These are phyloP conservation scores for Phytopythium aichiense DNA, from an alignment of 352 stramenopile genomes.

Conservation along the genomic window DNA sequence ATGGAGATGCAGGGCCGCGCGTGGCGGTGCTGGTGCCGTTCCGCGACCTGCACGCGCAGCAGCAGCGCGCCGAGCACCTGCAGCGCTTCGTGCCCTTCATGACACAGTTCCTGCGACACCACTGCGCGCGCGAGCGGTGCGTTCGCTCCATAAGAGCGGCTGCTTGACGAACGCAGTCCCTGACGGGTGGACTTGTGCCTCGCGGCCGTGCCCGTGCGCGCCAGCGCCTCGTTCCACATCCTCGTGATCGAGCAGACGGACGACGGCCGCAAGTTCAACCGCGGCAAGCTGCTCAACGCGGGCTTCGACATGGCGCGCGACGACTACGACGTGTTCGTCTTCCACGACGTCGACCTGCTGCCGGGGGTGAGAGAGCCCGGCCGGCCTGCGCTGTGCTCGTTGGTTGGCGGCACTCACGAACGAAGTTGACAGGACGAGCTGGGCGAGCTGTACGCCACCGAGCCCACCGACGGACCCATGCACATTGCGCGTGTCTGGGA, in stretches of 20 bases:
- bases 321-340: constrained; percentile 87
- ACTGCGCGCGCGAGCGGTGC: constrained; percentile 13
- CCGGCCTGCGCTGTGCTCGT: not conserved
- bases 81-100: constrained; percentile 91
- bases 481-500: constrained; percentile 95
- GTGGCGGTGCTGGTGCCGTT: constrained; percentile 93
- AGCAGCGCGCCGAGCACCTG: constrained; percentile 88
- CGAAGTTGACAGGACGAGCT: constrained; percentile 51
- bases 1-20: constrained; percentile 7
- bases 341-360: constrained; percentile 96
- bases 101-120: constrained; percentile 69
- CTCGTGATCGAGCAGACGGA: constrained; percentile 95
- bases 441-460: constrained; percentile 63
- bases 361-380: constrained; percentile 34
- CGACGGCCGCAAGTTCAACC: constrained; percentile 95
- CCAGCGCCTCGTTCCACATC: constrained; percentile 76
- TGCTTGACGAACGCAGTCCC: not conserved
- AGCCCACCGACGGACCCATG: constrained; percentile 66
- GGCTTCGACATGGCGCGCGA: constrained; percentile 90
- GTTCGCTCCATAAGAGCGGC: not conserved
- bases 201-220: not conserved
- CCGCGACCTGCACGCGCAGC: constrained; percentile 85
- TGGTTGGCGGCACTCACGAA: not conserved
- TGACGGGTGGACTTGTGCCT: not conserved
- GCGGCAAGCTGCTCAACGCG: constrained; percentile 96